Conservation (phyloP, 768 basidiomycete species). For the Rhizopogon roseolus region DNA sequence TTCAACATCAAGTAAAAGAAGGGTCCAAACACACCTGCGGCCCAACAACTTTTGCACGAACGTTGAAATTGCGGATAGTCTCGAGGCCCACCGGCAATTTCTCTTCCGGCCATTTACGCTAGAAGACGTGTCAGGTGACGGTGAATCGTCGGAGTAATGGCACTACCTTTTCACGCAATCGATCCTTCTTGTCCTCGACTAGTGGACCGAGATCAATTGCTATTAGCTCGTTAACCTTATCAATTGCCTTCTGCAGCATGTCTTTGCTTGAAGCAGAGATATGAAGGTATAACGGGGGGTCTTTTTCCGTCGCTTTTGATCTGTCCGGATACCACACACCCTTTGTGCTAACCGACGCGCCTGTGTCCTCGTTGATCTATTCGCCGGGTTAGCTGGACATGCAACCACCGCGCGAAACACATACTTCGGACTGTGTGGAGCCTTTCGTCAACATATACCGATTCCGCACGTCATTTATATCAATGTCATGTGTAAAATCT, state of each 20-base stretch:
- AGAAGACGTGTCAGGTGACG: conserved; percentile 9
- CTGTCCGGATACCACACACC: conserved; percentile 97
- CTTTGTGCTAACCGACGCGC: conserved; percentile 88
- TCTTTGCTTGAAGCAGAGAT: conserved; percentile 75
- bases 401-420: conserved; percentile 19
- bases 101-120: conserved; percentile 98
- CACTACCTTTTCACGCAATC: conserved; percentile 58
- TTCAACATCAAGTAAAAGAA: too few relatives aligned
- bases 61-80: conserved; percentile 92
- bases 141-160: neutral
- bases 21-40: conserved; percentile 58
- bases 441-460: conserved; percentile 93
- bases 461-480: conserved; percentile 95
- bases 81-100: conserved; percentile 89
- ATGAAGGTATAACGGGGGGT: conserved; percentile 92
- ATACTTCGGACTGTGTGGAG: conserved; percentile 84
- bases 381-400: neutral
- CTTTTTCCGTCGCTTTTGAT: conserved; percentile 83
- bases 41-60: conserved; percentile 95
- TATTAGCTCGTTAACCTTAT: conserved; percentile 71
- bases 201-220: conserved; percentile 73
- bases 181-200: conserved; percentile 74
- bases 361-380: conserved; percentile 89
- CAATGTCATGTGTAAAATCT: conserved; percentile 86
- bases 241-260: conserved; percentile 59